Base-by-base conservation (phyloP, 495 filamentous ascomycete species). In the Penicillium desertorum region DNA sequence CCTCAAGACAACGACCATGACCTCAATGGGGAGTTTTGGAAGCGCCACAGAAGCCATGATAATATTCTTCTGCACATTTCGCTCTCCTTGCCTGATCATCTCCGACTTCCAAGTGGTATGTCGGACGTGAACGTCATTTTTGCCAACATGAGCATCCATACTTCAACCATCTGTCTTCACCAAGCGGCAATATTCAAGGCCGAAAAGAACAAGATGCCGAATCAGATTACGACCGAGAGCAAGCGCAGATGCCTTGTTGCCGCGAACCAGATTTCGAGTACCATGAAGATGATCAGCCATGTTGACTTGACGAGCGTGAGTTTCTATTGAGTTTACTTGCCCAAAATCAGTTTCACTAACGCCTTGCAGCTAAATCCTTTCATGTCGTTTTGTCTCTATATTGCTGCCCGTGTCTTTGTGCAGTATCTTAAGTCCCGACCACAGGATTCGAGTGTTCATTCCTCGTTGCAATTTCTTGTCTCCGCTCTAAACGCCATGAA, bases 151-250 rank as follows among this genome's bases (percentile, higher is more conserved):
- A 89, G 88, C 64, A 91, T 98, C 34, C 94, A 98, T 66, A 96
- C 94, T 0, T 95, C 92, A 2, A 94, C 91, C 2, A 98, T 99
- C 43, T 98, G 95, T 71, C 81, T 98, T 7, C 94, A 99, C 68
- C 94, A 99, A 69, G 95, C 95, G 7, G 95, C 94, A 19, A 97
- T 98, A 19, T 96, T 91, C 81, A 98, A 96, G 70, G 91, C 94
- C 0, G 92, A 97, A 62, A 93, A 90, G 71, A 88, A 98, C 69
- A 80, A 83, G 51, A 79, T 97, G 62, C 84, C 92, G 4, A 76
- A 83, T 10, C 84, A 84, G 25, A 87, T 97, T 41, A 86, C 87
- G 50, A 84, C 86, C 0, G 92, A 98, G 65, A 96, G 93, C 66
- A 96, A 95, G 66, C 82, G 95, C 2, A 82, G 94, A 51, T 98